Evolutionary conservation across 2,329 filamentous ascomycete species (phyloP).

Genomic region (Botrytis porri): DNA sequence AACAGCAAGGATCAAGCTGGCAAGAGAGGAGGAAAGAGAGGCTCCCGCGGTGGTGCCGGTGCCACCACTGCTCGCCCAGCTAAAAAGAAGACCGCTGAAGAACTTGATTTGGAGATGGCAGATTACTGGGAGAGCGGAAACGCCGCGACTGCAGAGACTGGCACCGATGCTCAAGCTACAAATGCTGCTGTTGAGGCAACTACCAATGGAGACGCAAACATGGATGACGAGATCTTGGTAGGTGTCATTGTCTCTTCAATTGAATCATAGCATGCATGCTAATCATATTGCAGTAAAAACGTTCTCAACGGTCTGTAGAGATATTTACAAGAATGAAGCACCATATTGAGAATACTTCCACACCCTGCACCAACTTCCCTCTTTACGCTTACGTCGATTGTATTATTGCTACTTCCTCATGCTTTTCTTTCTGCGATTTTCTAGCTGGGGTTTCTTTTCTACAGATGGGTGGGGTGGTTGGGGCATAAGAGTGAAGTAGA

Average conservation of each 20-base stretch:
- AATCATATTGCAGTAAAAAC: not conserved
- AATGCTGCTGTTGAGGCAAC: conserved; percentile 41
- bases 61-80: conserved; percentile 58
- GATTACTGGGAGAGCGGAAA: conserved; percentile 73
- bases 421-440: conserved; percentile 12
- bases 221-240: conserved; percentile 61
- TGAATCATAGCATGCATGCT: not conserved
- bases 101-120: conserved; percentile 95
- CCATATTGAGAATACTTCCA: not conserved
- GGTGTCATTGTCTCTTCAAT: not conserved
- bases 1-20: conserved; percentile 51
- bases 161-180: conserved; percentile 48
- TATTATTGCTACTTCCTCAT: conserved; percentile 19
- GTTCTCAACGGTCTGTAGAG: not conserved
- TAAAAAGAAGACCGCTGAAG: conserved; percentile 89
- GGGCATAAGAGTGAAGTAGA: not conserved
- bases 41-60: conserved; percentile 46
- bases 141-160: conserved; percentile 47
- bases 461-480: not conserved
- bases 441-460: conserved; percentile 16
- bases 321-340: not conserved
- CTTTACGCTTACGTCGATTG: conserved; percentile 16
- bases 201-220: conserved; percentile 54
- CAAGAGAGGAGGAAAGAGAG: conserved; percentile 33
- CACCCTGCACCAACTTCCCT: not conserved